A percentile compares a stretch with the other conserved stretches of the same genome.
These are phyloP conservation scores for Saccharomyces hybrid DNA, from an alignment of 1,139 yeast genomes.

Conservation along the genomic window DNA sequence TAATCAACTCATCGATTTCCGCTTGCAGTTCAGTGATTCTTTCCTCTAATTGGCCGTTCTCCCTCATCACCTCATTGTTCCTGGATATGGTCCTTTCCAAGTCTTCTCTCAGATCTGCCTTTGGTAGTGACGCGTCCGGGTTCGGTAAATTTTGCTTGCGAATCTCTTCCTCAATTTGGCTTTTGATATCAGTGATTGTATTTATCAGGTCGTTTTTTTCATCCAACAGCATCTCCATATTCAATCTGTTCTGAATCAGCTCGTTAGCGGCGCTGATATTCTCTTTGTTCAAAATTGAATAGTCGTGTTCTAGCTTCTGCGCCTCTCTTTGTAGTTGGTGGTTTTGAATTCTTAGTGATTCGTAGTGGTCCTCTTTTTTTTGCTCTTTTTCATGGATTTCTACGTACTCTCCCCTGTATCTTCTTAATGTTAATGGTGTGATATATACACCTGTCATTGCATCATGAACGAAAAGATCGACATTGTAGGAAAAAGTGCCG, in stretches of 20 bases:
- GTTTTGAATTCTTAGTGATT: conserved; percentile 52
- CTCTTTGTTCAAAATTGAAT: conserved; percentile 61
- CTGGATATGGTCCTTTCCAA: conserved; percentile 46
- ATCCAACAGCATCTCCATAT: conserved; percentile 55
- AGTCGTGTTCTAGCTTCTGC: conserved; percentile 60
- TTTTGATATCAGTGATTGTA: conserved; percentile 44
- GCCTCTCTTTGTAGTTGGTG: conserved; percentile 67
- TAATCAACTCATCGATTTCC: conserved; percentile 18
- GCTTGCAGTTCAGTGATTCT: conserved; percentile 16
- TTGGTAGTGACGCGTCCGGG: conserved; percentile 29
- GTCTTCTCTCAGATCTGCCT: conserved; percentile 33
- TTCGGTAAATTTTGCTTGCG: conserved; percentile 23
- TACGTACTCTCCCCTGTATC: conserved; percentile 63
- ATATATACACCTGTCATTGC: conserved; percentile 58
- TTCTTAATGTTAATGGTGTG: conserved; percentile 58
- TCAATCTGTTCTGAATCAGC: conserved; percentile 52
- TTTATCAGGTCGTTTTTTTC: conserved; percentile 49
- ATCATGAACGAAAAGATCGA: conserved; percentile 65
- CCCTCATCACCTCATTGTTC: conserved; percentile 48
- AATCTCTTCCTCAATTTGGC: conserved; percentile 27
- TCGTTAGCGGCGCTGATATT: conserved; percentile 70
- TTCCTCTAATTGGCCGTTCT: conserved; percentile 45
- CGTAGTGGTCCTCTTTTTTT: conserved; percentile 61
- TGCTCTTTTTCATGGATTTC: conserved; percentile 61
- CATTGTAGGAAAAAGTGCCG: conserved; percentile 38